These are phyloP conservation scores for Ustilago lituana DNA, from an alignment of 1,284 basidiomycete species.

Conservation along the genomic window DNA sequence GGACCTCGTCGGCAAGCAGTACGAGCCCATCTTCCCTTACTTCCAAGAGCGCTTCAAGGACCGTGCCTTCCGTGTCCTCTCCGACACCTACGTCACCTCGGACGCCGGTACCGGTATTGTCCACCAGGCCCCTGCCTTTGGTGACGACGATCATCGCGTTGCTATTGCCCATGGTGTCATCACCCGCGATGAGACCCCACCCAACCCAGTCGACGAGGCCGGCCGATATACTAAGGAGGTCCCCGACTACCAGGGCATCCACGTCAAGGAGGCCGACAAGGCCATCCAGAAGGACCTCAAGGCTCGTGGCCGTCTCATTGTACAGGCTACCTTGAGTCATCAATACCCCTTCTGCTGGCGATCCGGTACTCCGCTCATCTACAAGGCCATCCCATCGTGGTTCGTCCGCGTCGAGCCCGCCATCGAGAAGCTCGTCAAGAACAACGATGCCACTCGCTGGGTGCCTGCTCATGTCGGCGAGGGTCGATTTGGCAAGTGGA, in stretches of 20 bases:
- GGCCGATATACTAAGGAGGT: conserved; percentile 90
- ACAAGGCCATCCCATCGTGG: conserved; percentile 96
- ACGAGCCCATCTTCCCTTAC: conserved; percentile 94
- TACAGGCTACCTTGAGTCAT: conserved; percentile 86
- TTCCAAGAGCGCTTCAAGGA: conserved; percentile 95
- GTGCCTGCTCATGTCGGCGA: conserved; percentile 91
- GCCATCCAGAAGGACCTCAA: conserved; percentile 92
- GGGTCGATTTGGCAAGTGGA: conserved; percentile 94
- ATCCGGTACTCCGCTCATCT: conserved; percentile 93
- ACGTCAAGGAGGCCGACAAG: conserved; percentile 96
- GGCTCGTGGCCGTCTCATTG: conserved; percentile 84
- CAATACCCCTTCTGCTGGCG: conserved; percentile 96
- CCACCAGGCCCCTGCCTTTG: conserved; percentile 97
- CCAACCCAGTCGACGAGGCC: conserved; percentile 91
- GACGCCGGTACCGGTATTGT: conserved; percentile 97
- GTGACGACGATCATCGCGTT: conserved; percentile 98
- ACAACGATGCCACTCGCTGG: conserved; percentile 93
- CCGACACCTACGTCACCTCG: conserved; percentile 92
- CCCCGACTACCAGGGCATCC: conserved; percentile 85
- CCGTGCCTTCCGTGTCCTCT: conserved; percentile 87
- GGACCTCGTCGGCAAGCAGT: conserved; percentile 96
- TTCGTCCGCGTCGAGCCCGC: conserved; percentile 89
- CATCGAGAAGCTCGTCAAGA: conserved; percentile 84
- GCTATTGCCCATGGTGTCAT: conserved; percentile 85
- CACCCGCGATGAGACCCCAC: conserved; percentile 86